Evolutionary conservation across 768 basidiomycete genomes (phyloP).

Genomic region (Amanita pallidorosea): DNA sequence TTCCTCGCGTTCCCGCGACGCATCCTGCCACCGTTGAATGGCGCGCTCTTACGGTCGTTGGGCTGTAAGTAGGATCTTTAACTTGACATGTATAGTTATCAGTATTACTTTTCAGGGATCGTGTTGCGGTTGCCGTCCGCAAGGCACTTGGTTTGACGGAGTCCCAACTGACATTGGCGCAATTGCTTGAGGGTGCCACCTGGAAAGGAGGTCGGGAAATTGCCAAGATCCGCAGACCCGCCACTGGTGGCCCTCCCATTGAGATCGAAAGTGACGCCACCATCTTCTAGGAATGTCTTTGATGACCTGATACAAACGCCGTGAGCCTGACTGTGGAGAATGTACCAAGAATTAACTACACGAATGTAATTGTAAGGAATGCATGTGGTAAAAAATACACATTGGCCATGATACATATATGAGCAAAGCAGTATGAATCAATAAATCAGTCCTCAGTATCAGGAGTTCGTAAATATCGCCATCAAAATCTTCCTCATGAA

Average conservation of each 20-base stretch:
- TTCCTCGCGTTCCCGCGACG: slow-evolving; percentile 60
- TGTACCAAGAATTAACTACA: slow-evolving; percentile 1
- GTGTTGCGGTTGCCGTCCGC: slow-evolving; percentile 64
- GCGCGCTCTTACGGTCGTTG: slow-evolving; percentile 92
- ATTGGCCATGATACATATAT: not conserved
- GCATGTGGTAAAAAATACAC: slow-evolving; percentile 3
- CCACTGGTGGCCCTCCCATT: slow-evolving; percentile 74
- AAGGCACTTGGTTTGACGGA: slow-evolving; percentile 36
- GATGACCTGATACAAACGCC: not conserved
- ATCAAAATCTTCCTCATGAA: not conserved
- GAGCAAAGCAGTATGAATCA: not conserved
- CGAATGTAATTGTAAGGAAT: not conserved
- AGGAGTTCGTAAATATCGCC: not conserved
- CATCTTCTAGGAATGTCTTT: slow-evolving; percentile 40
- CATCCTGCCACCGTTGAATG: slow-evolving; percentile 94
- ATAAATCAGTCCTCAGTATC: not conserved
- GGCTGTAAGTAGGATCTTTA: slow-evolving; percentile 47
- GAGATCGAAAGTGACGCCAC: slow-evolving; percentile 83
- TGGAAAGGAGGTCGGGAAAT: slow-evolving; percentile 97
- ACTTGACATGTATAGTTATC: not conserved
- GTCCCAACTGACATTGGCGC: slow-evolving; percentile 61
- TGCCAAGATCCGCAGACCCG: slow-evolving; percentile 64
- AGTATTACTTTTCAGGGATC: slow-evolving; percentile 44
- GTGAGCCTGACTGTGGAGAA: not conserved
- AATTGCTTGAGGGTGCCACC: slow-evolving; percentile 88